Evolutionary conservation across 495 filamentous ascomycete species (phyloP).

Genomic region (Aspergillus bridgeri): DNA sequence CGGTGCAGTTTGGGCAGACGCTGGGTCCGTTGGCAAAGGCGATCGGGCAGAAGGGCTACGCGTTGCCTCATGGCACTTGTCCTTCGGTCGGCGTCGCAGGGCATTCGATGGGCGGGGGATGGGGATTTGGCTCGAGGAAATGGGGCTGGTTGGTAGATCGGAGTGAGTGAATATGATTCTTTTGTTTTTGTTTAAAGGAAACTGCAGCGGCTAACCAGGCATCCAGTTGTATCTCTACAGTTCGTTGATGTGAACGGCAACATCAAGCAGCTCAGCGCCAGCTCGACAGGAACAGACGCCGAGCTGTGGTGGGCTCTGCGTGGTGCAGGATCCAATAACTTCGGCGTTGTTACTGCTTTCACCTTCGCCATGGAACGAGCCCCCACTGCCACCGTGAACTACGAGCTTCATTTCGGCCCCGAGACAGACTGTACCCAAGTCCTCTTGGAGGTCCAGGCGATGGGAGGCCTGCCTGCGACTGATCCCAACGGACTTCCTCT

Average conservation of each 20-base stretch:
- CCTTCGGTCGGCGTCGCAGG: constrained; percentile 2
- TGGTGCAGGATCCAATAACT: constrained; percentile 4
- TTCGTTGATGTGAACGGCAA: constrained; percentile 1
- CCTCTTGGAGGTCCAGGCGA: background rate
- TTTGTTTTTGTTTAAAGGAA: background rate
- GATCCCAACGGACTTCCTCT: background rate
- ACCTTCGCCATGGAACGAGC: background rate
- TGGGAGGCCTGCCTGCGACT: background rate
- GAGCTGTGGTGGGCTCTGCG: constrained; percentile 5
- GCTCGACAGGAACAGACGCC: background rate
- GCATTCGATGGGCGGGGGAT: constrained; percentile 4
- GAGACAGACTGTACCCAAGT: constrained; percentile 7
- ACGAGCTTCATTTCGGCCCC: background rate
- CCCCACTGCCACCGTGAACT: constrained; percentile 1
- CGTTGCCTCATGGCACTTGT: constrained; percentile 7
- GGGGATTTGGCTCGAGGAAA: constrained; percentile 1
- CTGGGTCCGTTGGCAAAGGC: constrained; percentile 1
- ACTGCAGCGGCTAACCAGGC: background rate
- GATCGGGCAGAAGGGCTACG: constrained; percentile 2
- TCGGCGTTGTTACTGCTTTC: constrained; percentile 3
- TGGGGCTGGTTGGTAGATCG: constrained; percentile 6
- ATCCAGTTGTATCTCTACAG: constrained; percentile 1
- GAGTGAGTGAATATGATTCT: background rate
- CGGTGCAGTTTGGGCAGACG: constrained; percentile 6
- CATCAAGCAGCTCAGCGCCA: constrained; percentile 1